Evolutionary conservation across 2,329 filamentous ascomycete genomes (phyloP), one percentile per base, ranked within the genome.

Genomic region (Xylariaceae sp.): DNA sequence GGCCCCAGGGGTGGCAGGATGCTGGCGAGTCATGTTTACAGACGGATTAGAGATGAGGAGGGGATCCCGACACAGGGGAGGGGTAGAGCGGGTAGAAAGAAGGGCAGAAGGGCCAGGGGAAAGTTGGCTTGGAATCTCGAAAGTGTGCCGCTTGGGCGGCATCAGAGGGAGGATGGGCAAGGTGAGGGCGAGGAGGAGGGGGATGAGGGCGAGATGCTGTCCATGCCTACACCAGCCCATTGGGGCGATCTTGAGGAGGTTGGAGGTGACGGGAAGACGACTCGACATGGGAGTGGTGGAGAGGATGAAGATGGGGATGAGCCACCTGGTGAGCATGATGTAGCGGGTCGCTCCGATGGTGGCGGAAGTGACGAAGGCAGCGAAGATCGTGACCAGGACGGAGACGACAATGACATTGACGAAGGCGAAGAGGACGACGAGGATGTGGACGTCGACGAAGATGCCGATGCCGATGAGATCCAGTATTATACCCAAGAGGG

Each of bases 171-270:
- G 14, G 16, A 42, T 18, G 18, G 41, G 13, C 13, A 38, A 16
- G 34, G 5, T 14, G 34, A 38, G 34, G 34, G 13, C 10, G 34
- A 10, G 9, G 16, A 38, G 3, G 34, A 28, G 7, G 22, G 22
- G 4, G 22, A 28, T 4, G 22, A 28, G 45, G 42, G 31, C 45
- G 45, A 2, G 22, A 9, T 14, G 45, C 22, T 51, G 7, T 65
- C 63, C 10, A 62, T 58, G 18, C 59, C 62, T 17, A 66, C 64
- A 1, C 64, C 64, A 12, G 51, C 17, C 13, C 58, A 43, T 3
- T 66, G 64, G 64, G 57, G 58, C 9, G 62, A 65, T 40, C 43
- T 64, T 5, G 55, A 47, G 17, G 56, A 50, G 22, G 7, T 28
- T 28, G 22, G 22, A 28, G 22, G 22, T 28, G 22, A 28, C 7